Evolutionary conservation across 805 yeast genomes (phyloP).

Genomic region (Saturnispora zaruensis): DNA sequence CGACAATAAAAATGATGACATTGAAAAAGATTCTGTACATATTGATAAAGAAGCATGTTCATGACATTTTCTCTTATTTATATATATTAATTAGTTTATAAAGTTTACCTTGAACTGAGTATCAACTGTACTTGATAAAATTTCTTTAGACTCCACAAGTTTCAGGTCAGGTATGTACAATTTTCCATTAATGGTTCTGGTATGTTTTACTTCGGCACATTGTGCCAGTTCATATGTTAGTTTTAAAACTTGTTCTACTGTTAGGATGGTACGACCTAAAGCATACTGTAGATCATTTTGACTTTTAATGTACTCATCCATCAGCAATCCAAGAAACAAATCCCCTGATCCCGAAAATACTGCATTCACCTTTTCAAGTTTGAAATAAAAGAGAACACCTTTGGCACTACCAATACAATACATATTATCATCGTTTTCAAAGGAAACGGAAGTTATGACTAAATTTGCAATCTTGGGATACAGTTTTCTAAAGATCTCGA

Average conservation of each 20-base stretch:
- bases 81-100: conserved; percentile 3
- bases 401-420: conserved; percentile 37
- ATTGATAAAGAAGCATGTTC: background rate
- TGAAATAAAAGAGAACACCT: conserved; percentile 27
- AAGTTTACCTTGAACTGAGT: background rate
- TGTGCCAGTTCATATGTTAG: conserved; percentile 29
- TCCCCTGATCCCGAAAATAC: conserved; percentile 72
- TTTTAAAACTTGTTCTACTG: conserved; percentile 35
- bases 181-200: conserved; percentile 12
- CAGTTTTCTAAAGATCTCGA: conserved; percentile 33
- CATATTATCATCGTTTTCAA: conserved; percentile 20
- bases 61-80: background rate
- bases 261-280: conserved; percentile 32
- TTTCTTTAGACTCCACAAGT: conserved; percentile 35
- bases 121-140: conserved; percentile 13
- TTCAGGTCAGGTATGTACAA: conserved; percentile 36
- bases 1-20: background rate
- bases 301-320: conserved; percentile 38
- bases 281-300: conserved; percentile 25
- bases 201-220: background rate
- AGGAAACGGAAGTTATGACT: conserved; percentile 50
- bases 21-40: background rate
- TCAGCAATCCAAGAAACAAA: conserved; percentile 52
- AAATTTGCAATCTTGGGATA: conserved; percentile 40
- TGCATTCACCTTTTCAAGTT: conserved; percentile 45